A percentile compares a stretch with the other conserved stretches of the same genome.
phyloP scores from a whole-genome alignment of 2,329 filamentous ascomycete species.

The Botrytis squamosa region DNA sequence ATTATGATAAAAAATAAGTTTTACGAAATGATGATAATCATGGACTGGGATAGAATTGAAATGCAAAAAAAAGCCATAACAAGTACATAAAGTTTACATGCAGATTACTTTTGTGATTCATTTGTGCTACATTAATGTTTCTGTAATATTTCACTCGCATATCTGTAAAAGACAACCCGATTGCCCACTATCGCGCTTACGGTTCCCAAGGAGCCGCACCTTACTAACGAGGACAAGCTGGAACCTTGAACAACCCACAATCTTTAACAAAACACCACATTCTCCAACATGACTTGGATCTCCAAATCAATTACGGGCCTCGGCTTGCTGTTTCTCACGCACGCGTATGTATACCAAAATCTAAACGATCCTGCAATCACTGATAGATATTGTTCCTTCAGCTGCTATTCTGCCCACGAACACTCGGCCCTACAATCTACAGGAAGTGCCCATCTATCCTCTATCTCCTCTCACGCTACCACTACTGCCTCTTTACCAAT shows the following conservation, averaged over 20 bases:
- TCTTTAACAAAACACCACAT: not conserved
- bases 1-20: conserved; percentile 21
- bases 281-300: conserved; percentile 63
- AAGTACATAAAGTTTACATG: conserved; percentile 16
- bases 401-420: conserved; percentile 95
- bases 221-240: conserved; percentile 17
- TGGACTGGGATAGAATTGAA: conserved; percentile 35
- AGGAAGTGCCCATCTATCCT: conserved; percentile 48
- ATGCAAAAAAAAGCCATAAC: conserved; percentile 29
- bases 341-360: conserved; percentile 65
- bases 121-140: conserved; percentile 5
- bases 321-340: conserved; percentile 75
- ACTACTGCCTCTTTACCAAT: conserved; percentile 60
- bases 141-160: not conserved
- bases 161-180: not conserved
- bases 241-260: conserved; percentile 4
- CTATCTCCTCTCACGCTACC: conserved; percentile 45
- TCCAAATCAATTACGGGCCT: conserved; percentile 69
- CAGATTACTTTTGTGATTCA: conserved; percentile 3
- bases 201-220: conserved; percentile 16
- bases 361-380: conserved; percentile 5
- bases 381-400: conserved; percentile 43
- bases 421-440: conserved; percentile 72
- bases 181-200: conserved; percentile 21
- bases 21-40: conserved; percentile 35